Evolutionary conservation across 2,329 filamentous ascomycete species (phyloP), one percentile per base, ranked within the genome.

Genomic region (Fusarium sp.): DNA sequence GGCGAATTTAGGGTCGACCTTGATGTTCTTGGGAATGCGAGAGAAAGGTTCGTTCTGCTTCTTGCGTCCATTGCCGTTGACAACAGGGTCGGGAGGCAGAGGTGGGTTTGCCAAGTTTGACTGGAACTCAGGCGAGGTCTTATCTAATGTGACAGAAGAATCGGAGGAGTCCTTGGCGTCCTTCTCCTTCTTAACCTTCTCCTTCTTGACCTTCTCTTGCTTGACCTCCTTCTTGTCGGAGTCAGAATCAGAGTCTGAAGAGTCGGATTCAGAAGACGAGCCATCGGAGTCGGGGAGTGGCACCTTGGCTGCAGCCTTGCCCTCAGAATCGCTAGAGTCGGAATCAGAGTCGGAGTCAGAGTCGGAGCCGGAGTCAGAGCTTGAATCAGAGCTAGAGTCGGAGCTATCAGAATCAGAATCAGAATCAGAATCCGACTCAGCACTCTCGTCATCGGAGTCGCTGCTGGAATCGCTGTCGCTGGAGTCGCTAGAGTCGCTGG

Each of bases 21-120:
- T 81, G 73, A 88, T 87, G 78, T 90, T 86, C 79, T 87, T 89
- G 76, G 88, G 88, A 77, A 93, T 92, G 75, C 90, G 92, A 65
- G 88, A 97, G 83, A 92, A 97, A 71, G 86, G 94, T 78, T 86
- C 86, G 77, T 85, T 90, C 69, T 81, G 84, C 80, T 85, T 82
- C 81, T 86, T 87, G 62, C 77, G 78, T 20, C 65, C 68, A 26
- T 72, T 72, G n/a, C 59, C 38, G 49, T 62, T 72, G 46, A 71
- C 42, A 49, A 73, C 67, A 6, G 84, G 85, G 72, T 86, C 81
- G 4, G 86, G 86, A 13, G 86, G 86, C 45, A 88, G 82, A 31
- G 86, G 86, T 0, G 84, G 83, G 63, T 82, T 78, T 62, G 77
- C 73, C 53, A 75, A 71, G 50, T 83, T 80, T 4, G 66, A 30